Evolutionary conservation across 2,329 filamentous ascomycete species (phyloP).

Genomic region (Onygenales sp.): DNA sequence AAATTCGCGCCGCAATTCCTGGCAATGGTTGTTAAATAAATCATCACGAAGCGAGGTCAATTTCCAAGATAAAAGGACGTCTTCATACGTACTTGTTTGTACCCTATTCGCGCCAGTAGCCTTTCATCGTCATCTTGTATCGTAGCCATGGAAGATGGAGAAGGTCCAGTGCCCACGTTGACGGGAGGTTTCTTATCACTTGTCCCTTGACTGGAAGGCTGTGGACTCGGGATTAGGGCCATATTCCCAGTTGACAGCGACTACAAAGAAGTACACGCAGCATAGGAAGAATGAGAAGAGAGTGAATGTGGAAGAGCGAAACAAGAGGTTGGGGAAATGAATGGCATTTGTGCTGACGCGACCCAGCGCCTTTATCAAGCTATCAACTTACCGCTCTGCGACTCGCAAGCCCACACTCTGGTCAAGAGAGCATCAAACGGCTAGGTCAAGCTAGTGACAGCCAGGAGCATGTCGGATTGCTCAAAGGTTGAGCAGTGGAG

Average conservation of each 20-base stretch:
- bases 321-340: background rate
- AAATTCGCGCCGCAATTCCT: conserved; percentile 55
- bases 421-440: conserved; percentile 4
- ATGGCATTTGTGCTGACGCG: background rate
- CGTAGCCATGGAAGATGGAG: conserved; percentile 23
- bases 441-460: background rate
- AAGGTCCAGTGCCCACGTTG: background rate
- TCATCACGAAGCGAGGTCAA: background rate
- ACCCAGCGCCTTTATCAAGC: background rate
- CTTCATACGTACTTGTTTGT: conserved; percentile 44
- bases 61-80: background rate
- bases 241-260: conserved; percentile 2
- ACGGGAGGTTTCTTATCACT: conserved; percentile 1
- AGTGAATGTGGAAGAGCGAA: background rate
- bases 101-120: conserved; percentile 52
- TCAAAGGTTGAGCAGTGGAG: background rate
- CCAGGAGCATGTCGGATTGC: background rate
- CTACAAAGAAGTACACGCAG: background rate
- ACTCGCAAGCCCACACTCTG: background rate
- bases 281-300: background rate
- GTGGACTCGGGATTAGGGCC: conserved; percentile 8
- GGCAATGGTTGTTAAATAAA: conserved; percentile 12
- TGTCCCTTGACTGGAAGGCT: background rate
- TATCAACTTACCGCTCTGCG: background rate
- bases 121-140: conserved; percentile 52